Percentiles rank a stretch among this genome's conserved stretches.
phyloP scores from a whole-genome alignment of 2,329 filamentous ascomycete species.

The Colletotrichum phormii region DNA sequence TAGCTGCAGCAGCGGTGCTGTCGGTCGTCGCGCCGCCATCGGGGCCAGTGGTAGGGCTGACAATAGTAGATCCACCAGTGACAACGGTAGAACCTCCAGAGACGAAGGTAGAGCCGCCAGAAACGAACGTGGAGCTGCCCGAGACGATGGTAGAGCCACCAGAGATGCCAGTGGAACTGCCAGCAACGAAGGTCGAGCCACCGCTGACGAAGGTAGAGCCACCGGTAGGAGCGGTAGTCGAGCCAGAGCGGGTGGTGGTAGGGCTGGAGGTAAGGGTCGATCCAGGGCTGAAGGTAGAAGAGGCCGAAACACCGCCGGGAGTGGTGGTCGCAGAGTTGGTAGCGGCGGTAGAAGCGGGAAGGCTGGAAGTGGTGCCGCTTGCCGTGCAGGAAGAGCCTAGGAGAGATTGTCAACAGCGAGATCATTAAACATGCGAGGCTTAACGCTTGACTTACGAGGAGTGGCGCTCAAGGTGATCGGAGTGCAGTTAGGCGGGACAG shows the following conservation, averaged over 20 bases:
- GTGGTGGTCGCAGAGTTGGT: neutral
- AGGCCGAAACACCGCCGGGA: neutral
- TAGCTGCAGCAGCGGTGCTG: neutral
- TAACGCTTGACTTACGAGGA: constrained; percentile 25
- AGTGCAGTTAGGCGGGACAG: constrained; percentile 4
- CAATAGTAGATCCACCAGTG: neutral
- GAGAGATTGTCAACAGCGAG: neutral
- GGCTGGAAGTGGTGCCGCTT: neutral
- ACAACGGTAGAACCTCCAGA: neutral
- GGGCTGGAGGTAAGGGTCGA: neutral
- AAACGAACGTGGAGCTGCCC: neutral
- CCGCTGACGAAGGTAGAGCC: neutral
- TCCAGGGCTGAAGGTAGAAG: neutral
- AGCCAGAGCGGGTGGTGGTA: no score
- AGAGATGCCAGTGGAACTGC: neutral
- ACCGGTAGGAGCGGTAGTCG: neutral
- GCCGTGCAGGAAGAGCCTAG: neutral
- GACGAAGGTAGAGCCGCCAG: neutral
- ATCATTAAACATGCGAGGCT: no score
- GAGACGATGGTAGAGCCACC: neutral
- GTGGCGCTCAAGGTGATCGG: neutral
- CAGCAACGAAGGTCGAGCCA: neutral
- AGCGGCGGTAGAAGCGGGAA: neutral
- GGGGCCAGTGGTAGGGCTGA: constrained; percentile 12
- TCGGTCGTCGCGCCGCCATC: neutral